phyloP scores from a whole-genome alignment of 1,284 basidiomycete species.

The Phellopilus nigrolimitatus region DNA sequence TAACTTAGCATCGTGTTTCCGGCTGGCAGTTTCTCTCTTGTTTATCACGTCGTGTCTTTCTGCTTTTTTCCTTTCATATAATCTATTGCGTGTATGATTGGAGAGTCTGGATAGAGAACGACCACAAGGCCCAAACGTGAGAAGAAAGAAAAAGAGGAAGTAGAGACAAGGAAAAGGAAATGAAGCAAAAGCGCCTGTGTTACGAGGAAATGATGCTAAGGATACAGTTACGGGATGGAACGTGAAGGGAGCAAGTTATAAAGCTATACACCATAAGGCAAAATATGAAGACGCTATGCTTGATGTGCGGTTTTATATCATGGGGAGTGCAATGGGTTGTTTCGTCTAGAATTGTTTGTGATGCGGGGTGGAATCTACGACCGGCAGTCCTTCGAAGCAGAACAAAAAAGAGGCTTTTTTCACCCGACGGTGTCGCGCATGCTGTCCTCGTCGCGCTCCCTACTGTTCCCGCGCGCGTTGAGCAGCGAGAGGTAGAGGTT shows the following conservation, averaged over 20 bases:
- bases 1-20: too few species aligned
- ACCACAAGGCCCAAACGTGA: neutral
- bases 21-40: too few species aligned
- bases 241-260: neutral
- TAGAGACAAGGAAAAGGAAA: neutral
- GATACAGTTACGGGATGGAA: conserved; percentile 8
- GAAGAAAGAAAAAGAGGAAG: neutral
- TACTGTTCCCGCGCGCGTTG: conserved; percentile 33
- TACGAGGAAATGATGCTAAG: neutral
- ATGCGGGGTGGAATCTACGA: neutral
- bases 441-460: neutral
- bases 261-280: neutral
- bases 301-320: too few species aligned
- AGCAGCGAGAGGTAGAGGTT: conserved; percentile 81
- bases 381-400: neutral
- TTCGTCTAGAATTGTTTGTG: too few species aligned
- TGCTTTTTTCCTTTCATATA: too few species aligned
- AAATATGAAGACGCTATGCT: neutral
- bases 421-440: conserved; percentile 15
- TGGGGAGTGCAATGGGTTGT: too few species aligned
- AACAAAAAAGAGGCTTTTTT: neutral
- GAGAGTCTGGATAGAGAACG: neutral
- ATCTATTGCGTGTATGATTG: neutral
- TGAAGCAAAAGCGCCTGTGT: neutral
- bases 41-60: too few species aligned